A percentile compares a stretch with the other conserved stretches of the same genome.
Evolutionary conservation across 2,329 filamentous ascomycete genomes (phyloP).

Genomic region (Trichophyton rubrum): DNA sequence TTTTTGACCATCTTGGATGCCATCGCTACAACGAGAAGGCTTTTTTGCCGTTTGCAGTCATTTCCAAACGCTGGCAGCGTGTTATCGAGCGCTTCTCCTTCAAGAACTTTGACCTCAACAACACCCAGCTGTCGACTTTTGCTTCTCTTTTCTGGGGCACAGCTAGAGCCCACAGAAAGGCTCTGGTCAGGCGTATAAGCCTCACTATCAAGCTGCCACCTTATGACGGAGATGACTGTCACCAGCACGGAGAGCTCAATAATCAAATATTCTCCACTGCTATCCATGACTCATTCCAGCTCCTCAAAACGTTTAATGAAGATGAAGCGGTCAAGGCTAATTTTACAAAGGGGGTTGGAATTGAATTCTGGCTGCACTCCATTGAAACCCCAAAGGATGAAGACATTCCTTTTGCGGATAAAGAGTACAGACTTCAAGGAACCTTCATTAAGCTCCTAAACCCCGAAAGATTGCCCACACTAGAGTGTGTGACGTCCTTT

Average conservation of each 20-base stretch:
- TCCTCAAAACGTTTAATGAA: constrained; percentile 2
- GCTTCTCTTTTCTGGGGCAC: background rate
- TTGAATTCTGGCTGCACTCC: background rate
- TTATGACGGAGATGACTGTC: background rate
- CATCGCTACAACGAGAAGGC: background rate
- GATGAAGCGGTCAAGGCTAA: background rate
- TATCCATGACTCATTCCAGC: background rate
- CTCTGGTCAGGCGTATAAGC: background rate
- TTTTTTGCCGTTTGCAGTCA: background rate
- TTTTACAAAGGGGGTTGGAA: background rate
- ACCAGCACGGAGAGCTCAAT: background rate
- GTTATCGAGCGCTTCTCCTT: background rate
- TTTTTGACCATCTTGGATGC: background rate
- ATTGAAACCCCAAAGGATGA: background rate
- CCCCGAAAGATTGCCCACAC: background rate
- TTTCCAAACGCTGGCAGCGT: background rate
- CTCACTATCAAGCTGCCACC: background rate
- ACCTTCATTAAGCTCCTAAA: background rate
- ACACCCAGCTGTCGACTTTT: background rate
- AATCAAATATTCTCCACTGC: constrained; percentile 2
- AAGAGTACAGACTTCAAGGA: background rate
- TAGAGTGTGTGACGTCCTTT: background rate
- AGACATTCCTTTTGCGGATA: background rate
- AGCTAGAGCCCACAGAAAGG: background rate
- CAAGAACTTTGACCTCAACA: background rate